Evolutionary conservation across 352 stramenopile genomes (phyloP), one percentile per base, ranked within the genome.

Genomic region (Phytophthora pluvialis): DNA sequence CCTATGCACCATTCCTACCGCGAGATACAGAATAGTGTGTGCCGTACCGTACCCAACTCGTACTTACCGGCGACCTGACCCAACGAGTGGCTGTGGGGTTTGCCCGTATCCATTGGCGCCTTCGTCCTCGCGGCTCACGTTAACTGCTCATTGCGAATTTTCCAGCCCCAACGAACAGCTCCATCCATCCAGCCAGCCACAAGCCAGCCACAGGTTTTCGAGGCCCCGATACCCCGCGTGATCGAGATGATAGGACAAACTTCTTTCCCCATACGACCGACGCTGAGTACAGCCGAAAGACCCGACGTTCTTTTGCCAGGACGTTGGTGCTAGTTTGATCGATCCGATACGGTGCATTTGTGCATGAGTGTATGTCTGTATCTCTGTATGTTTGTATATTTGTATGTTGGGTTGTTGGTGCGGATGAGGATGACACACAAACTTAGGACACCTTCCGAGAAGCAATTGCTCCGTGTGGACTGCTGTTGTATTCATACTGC

Each of bases 381-480:
- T 70, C 33, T 51, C 46, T 75, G 45, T 44, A 25, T 72, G 39
- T 60, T 4, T 70, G 32, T 64, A 40, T 74, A 39, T 52, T 44
- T 72, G 31, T 58, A 29, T 70, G 31, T 52, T 51, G n/a, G 29
- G 35, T 49, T 59, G 16, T 35, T 26, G 36, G 52, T 60, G 38
- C 72, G 75, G 75, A 83, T 81, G 44, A 75, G 77, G 79, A 91
- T 89, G 79, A 85, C 71, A 89, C 63, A 58, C 44, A 80, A 81
- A 86, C 79, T 89, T 91, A 89, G 77, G 81, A 91, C 81, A 91
- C 81, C 81, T 91, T 90, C 79, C 80, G 82, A 91, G 80, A 83
- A 80, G 78, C 78, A 81, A 60, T 78, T 82, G 73, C 67, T 77
- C 78, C 69, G 63, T 91, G 81, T 91, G 79, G 81, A 89, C 81